Base-by-base conservation (phyloP, 257 asterid species). In the Phtheirospermum japonicum region DNA sequence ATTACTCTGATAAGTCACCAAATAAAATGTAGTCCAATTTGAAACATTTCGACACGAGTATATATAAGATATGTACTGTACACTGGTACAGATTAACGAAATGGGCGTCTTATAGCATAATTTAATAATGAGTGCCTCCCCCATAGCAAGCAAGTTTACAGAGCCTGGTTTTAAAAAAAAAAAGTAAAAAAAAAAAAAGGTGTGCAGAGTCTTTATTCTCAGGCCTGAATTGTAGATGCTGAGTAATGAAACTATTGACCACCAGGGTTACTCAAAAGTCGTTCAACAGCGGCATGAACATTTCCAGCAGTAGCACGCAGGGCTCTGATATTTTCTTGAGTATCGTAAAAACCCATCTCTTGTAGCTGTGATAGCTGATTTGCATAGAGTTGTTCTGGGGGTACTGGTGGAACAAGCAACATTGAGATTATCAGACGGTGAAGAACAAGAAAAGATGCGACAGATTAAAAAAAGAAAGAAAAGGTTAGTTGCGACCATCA, bases 271-370 rank as follows among this genome's bases (percentile, higher is more conserved):
- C 81, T 84, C 80, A 83, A 39, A 55, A 83, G 85, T 7, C 83
- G 81, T 57, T 83, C 85, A 14, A 83, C 83, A 2, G 90, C 90
- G 1, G 80, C 85, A 62, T 83, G 78, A 54, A 83, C 82, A 65
- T 83, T 80, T 55, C 90, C 90, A 2, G 75, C 55, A 30, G 87
- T 68, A 16, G 90, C 87, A 31, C 71, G 73, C 49, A 83, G 81
- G 0, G 90, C 86, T 71, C 83, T 74, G 61, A 83, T 83, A 50
- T 83, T 80, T 63, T 83, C 86, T 58, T 74, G 73, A 4, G 83
- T 78, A 65, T 80, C 83, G 28, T 71, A 73, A 56, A 80, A 83
- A 4, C 86, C 86, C 87, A 83, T 80, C 72, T 83, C 90, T 61
- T 77, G 86, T 14, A 83, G 78, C 76, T 78, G 86, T 7, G 85